Percentiles rank a stretch among this genome's conserved stretches.
Conservation (phyloP, 179 eudicot species). For the Vitellaria paradoxa region DNA sequence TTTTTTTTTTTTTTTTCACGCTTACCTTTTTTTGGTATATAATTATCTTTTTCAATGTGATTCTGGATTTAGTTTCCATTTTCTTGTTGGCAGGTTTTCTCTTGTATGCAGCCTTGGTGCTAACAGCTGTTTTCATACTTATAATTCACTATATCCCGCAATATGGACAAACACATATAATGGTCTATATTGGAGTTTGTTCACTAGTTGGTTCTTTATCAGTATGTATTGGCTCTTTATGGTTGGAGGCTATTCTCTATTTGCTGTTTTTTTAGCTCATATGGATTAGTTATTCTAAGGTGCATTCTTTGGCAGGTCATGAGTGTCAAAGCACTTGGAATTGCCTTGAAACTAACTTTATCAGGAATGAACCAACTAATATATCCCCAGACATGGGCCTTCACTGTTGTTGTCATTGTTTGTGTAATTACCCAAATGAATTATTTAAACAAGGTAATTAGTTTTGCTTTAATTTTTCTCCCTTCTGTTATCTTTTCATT, state of each 20-base stretch:
- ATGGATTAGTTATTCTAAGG: background rate
- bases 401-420: constrained; percentile 47
- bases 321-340: constrained; percentile 85
- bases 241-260: background rate
- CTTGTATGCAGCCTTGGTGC: constrained; percentile 51
- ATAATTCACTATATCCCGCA: constrained; percentile 55
- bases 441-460: constrained; percentile 68
- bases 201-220: constrained; percentile 75
- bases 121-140: constrained; percentile 52
- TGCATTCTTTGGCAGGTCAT: constrained; percentile 50
- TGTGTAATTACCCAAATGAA: constrained; percentile 78
- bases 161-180: constrained; percentile 75
- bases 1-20: background rate
- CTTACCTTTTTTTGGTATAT: background rate
- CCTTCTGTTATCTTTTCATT: background rate
- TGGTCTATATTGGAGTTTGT: constrained; percentile 77
- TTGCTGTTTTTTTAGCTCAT: background rate
- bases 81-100: constrained; percentile 51
- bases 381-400: constrained; percentile 77
- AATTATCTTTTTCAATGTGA: background rate
- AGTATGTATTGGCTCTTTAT: constrained; percentile 35
- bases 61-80: background rate
- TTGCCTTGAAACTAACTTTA: constrained; percentile 70
- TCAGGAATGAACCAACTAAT: constrained; percentile 70
- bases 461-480: background rate